Evolutionary conservation across 768 basidiomycete species (phyloP).

Genomic region (Tremella yokohamensis): DNA sequence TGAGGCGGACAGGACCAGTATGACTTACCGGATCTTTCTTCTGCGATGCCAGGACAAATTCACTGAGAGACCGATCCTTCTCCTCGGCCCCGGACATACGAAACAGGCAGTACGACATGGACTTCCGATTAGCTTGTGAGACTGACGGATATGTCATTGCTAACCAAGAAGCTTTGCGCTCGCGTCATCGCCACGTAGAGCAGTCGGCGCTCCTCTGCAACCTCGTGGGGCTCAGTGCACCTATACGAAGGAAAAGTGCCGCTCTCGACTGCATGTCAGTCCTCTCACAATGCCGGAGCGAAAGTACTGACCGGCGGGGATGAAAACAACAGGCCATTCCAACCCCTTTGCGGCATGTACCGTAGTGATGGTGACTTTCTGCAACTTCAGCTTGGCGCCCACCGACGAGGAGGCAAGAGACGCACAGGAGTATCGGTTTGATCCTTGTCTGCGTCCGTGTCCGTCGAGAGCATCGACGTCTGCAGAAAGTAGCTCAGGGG

Average conservation of each 20-base stretch:
- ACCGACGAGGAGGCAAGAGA: slow-evolving; percentile 2
- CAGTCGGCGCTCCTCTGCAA: slow-evolving; percentile 78
- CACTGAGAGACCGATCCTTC: slow-evolving; percentile 58
- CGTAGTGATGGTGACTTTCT: slow-evolving; percentile 81
- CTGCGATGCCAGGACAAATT: slow-evolving; percentile 58
- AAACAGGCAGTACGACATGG: slow-evolving; percentile 38
- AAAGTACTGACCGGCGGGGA: slow-evolving; percentile 41
- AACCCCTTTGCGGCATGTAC: slow-evolving; percentile 87
- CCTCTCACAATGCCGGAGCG: not conserved
- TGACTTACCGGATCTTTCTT: slow-evolving; percentile 54
- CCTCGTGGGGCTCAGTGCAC: slow-evolving; percentile 58
- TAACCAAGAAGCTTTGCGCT: slow-evolving; percentile 64
- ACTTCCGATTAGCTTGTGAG: slow-evolving; percentile 20
- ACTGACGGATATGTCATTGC: slow-evolving; percentile 7
- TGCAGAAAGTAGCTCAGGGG: slow-evolving; percentile 70
- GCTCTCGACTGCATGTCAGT: slow-evolving; percentile 59
- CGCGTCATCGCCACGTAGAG: slow-evolving; percentile 87
- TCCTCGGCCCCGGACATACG: slow-evolving; percentile 56
- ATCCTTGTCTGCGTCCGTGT: slow-evolving; percentile 62
- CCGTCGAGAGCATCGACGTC: slow-evolving; percentile 76
- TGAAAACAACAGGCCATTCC: slow-evolving; percentile 86
- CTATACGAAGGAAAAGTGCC: slow-evolving; percentile 74
- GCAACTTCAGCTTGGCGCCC: slow-evolving; percentile 6
- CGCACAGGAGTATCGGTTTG: slow-evolving; percentile 50
- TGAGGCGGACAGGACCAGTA: slow-evolving; percentile 23